Base-by-base conservation (phyloP, 2,329 filamentous ascomycete genomes). In the Colletotrichum ledebouriae region DNA sequence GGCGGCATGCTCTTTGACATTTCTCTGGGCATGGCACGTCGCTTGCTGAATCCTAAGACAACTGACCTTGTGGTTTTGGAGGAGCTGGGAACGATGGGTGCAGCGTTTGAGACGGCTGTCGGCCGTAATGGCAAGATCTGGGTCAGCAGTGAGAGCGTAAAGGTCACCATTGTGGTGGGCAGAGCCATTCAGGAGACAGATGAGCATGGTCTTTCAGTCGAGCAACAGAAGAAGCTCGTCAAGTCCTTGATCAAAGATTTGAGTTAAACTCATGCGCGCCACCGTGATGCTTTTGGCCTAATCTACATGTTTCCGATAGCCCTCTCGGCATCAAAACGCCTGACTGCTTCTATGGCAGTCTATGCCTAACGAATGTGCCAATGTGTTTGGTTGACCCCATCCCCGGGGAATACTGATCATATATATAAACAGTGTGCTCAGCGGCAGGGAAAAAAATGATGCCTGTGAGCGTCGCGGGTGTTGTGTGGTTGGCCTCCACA, bases 101-200 rank as follows among this genome's bases (percentile, higher is more conserved):
- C 97, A 13, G 90, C 92, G 20, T 99, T 98, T 78, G 96, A 99
- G 83, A 92, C 97, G 68, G 95, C 95, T 0, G 92, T 97, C 9
- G 96, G 96, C 17, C 89, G 94, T 75, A 99, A 99, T 78, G 96
- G 96, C 46, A 91, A 89, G 78, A 87, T 98, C 22, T 98, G 96
- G 94, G 92, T 98, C 13, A 90, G 95, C 75, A 94, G 92, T 72
- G 92, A 91, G 33, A 91, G 85, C 70, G 82, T 91, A 42, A 91
- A 87, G 80, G 90, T 89, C 37, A 90, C 94, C 7, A 82, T 97
- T 70, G 86, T 89, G 1, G 92, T 98, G 63, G 95, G 94, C 1
- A 89, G 88, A 73, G 92, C 93, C 49, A 82, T 99, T 55, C 86
- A 87, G 74, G 88, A 93, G 76, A 91, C 91, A n/a, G 94, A 98